These are phyloP conservation scores for Phytophthora megakarya DNA, from an alignment of 352 stramenopile species.

Conservation along the genomic window DNA sequence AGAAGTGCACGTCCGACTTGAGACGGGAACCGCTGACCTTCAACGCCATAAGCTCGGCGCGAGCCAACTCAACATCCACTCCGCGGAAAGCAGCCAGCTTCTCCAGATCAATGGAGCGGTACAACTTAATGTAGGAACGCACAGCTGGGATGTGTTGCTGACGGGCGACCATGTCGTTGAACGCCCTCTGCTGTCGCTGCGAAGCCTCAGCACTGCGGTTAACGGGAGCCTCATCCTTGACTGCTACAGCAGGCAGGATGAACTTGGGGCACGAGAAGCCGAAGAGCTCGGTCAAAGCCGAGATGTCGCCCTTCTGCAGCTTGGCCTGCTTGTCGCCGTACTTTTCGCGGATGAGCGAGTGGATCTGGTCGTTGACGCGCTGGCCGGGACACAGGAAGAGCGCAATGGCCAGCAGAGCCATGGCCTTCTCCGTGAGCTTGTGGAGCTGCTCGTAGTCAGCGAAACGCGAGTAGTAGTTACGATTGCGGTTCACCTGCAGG, in stretches of 20 bases:
- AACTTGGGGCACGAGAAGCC: constrained; percentile 95
- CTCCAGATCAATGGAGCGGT: constrained; percentile 94
- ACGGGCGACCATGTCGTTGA: constrained; percentile 89
- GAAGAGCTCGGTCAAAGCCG: constrained; percentile 90
- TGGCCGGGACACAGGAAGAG: constrained; percentile 90
- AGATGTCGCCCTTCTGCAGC: constrained; percentile 82
- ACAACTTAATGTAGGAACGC: constrained; percentile 96
- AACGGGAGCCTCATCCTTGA: constrained; percentile 51
- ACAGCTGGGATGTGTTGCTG: constrained; percentile 91
- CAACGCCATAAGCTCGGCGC: constrained; percentile 79
- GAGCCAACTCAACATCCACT: constrained; percentile 70
- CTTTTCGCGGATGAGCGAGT: constrained; percentile 93
- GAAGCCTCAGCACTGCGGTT: constrained; percentile 70
- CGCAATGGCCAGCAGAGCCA: constrained; percentile 92
- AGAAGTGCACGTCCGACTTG: constrained; percentile 87
- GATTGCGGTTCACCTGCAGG: constrained; percentile 87
- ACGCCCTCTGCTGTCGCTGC: constrained; percentile 83
- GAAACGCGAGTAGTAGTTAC: constrained; percentile 92
- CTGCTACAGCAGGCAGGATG: constrained; percentile 85
- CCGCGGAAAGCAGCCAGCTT: constrained; percentile 94
- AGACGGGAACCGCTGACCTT: constrained; percentile 69
- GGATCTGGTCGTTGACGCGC: constrained; percentile 86
- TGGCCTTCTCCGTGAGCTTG: constrained; percentile 95
- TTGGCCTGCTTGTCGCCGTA: constrained; percentile 92
- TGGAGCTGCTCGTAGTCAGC: constrained; percentile 94